Evolutionary conservation across 2,329 filamentous ascomycete genomes (phyloP).

Genomic region (Alternaria angustiovoidea): DNA sequence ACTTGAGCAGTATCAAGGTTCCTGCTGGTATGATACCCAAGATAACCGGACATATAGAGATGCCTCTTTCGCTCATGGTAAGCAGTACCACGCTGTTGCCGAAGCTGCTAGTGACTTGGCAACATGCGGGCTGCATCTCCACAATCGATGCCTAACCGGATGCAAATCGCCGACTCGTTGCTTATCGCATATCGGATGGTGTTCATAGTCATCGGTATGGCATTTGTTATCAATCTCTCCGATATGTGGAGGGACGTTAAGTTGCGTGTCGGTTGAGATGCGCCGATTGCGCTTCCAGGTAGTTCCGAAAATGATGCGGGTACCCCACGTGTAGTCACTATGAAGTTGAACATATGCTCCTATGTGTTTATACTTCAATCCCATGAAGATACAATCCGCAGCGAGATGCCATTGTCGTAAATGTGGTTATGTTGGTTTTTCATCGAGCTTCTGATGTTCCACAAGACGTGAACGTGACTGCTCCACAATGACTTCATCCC

Average conservation of each 20-base stretch:
- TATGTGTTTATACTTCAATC: not conserved
- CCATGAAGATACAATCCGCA: not conserved
- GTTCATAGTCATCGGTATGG: not conserved
- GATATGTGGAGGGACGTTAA: not conserved
- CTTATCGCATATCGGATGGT: not conserved
- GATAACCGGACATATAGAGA: slow-evolving; percentile 2
- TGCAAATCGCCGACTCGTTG: not conserved
- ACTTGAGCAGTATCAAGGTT: not conserved
- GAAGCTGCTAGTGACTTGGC: slow-evolving; percentile 7
- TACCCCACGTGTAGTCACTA: not conserved
- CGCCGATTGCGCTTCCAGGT: not conserved
- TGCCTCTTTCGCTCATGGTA: slow-evolving; percentile 4
- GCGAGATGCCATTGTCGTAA: not conserved
- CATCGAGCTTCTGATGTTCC: not conserved
- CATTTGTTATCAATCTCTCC: slow-evolving; percentile 3
- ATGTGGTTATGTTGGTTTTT: not conserved
- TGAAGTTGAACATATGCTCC: too few species aligned
- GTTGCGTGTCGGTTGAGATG: not conserved
- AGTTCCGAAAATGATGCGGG: not conserved
- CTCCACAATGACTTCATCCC: slow-evolving; percentile 19
- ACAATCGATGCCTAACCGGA: not conserved
- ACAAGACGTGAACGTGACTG: slow-evolving; percentile 5
- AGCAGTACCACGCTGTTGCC: not conserved
- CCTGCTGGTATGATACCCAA: not conserved
- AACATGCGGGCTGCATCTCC: not conserved